A percentile compares a stretch with the other conserved stretches of the same genome.
phyloP scores from a whole-genome alignment of 305 asterid species.

The Solanum hybrid region DNA sequence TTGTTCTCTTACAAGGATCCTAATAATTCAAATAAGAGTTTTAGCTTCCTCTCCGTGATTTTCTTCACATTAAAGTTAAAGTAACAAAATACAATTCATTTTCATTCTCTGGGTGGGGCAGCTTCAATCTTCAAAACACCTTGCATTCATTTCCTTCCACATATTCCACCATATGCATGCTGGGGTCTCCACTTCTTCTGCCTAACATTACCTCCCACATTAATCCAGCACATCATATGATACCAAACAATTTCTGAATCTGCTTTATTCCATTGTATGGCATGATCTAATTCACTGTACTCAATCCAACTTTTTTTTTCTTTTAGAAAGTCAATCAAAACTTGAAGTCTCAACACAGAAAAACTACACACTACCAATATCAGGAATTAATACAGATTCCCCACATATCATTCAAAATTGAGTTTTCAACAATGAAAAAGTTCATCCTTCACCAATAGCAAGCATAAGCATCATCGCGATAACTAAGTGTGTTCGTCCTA shows the following conservation, averaged over 20 bases:
- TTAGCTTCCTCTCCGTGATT: not conserved
- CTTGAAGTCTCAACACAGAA: not conserved
- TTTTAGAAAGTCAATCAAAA: not conserved
- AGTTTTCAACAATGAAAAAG: not conserved
- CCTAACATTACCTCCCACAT: not conserved
- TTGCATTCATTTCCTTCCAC: not conserved
- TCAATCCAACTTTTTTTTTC: not conserved
- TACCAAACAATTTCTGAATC: not conserved
- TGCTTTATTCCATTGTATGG: not conserved
- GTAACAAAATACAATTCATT: not conserved
- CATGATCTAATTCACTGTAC: not conserved
- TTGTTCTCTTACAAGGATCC: not conserved
- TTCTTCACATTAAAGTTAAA: not conserved
- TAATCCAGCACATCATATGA: not conserved
- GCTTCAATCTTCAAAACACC: not conserved
- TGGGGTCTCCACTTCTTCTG: not conserved
- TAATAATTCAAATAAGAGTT: not conserved
- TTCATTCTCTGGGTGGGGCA: not conserved
- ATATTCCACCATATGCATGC: not conserved
- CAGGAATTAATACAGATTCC: not conserved
- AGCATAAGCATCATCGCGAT: not conserved
- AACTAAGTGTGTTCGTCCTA: not conserved
- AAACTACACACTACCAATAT: not conserved
- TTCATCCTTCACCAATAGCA: not conserved
- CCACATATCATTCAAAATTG: not conserved